Evolutionary conservation across 1,284 basidiomycete genomes (phyloP), one percentile per base, ranked within the genome.

Genomic region (Schizophyllum commune): DNA sequence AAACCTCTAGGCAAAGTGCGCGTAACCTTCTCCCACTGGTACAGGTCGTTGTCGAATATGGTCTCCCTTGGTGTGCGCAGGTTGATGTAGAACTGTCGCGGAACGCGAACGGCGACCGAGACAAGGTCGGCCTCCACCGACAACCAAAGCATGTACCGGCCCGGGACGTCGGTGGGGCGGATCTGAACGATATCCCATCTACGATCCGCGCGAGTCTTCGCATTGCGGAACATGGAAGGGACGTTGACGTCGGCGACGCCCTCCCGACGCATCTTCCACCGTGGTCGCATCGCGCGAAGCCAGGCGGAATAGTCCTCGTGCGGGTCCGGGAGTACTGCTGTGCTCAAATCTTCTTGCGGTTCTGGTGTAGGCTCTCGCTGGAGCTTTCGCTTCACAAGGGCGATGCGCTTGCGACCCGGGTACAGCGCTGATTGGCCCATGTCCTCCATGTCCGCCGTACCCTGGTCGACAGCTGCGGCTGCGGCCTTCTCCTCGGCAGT

Each of bases 121-220:
- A 92, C 83, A 55, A 99, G 82, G 56, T 91, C 88, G 6, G 85
- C 83, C 58, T 95, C 91, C 56, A 95, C 85, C 0, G 87, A 89
- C 4, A 98, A 79, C 97, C 96, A 99, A 57, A 99, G 75, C 15
- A 85, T 84, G 74, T 90, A 98, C 55, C 94, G 89, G 32, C 97
- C 96, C 1, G 90, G 84, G 27, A 84, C 84, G 59, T 82, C 81
- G 58, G 86, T 91, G 0, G 86, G 83, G 20, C 92, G 87, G 64
- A 99, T 88, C 69, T 98, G 96, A 0, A 99, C 79, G 58, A 99
- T 80, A 68, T 99, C 96, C 96, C 97, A 98, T 55, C 88, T 84
- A 21, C 87, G 81, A 32, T 83, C 85, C 6, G 85, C 80, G 66
- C 89, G 84, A 62, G 85, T 76, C 32, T 84, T 84, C 27, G 84